Evolutionary conservation across 331 rosid genomes (phyloP), one percentile per base, ranked within the genome.

Genomic region (Malus hybrid): DNA sequence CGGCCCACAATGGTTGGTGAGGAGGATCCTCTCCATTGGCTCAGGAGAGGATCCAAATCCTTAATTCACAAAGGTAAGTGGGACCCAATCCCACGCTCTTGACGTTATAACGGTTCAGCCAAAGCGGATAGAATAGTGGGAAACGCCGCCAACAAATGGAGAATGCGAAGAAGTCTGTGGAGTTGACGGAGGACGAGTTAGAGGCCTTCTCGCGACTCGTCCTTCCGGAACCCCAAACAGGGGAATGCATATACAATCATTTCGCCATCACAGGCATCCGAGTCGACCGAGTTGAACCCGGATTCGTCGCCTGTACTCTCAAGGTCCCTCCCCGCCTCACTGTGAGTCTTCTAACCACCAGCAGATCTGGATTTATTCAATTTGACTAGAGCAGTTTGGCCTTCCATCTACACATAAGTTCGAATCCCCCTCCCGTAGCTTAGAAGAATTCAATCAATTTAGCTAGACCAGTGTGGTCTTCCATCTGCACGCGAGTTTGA

Each of bases 251-350:
- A 83, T 94, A 89, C 31, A 86, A 85, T 24, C 54, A 77, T 73
- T 92, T 93, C 39, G 69, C 61, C 63, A 81, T 87, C 65, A 44
- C 79, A 8, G 98, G 97, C 62, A 85, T 93, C 87, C 89, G 85
- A 76, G 91, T 93, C 29, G 85, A 90, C 85, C 87, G 85, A 52
- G 88, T 90, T 76, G 86, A 89, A 79, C 96, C 91, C 71, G 93
- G 93, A 15, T 33, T 85, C 72, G 75, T 91, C 34, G 74, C 74
- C 4, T 93, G 97, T 24, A 52, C 87, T 6, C 84, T 87, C 88
- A 87, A 73, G 69, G 88, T 93, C 76, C 97, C 96, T 20, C 83
- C 88, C 46, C 91, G 97, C 48, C 90, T 89, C 91, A 73, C 80
- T 5, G 98, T 42, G 0, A 42, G 48, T 42, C 48, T 42, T 42